These are phyloP conservation scores for Magnolia sinica DNA, from an alignment of 164 flowering plant genomes.

Conservation along the genomic window DNA sequence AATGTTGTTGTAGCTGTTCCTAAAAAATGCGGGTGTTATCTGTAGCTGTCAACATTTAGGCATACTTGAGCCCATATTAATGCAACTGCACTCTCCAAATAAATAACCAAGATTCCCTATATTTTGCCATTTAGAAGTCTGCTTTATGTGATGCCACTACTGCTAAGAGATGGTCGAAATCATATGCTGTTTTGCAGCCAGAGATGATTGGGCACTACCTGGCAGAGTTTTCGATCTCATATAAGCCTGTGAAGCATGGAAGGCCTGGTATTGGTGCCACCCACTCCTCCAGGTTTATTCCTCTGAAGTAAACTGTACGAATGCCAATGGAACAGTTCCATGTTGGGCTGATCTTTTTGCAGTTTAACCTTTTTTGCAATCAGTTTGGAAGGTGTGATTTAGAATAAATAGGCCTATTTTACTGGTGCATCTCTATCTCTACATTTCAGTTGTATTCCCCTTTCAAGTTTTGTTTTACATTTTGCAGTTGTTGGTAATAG, in stretches of 20 bases:
- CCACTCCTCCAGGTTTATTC: constrained; percentile 28
- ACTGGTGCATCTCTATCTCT: neutral
- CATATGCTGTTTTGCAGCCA: constrained; percentile 2
- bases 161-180: too few relatives aligned
- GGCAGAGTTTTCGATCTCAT: constrained; percentile 22
- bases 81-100: too few relatives aligned
- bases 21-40: too few relatives aligned
- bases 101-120: too few relatives aligned
- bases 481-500: too few relatives aligned
- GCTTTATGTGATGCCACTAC: too few relatives aligned
- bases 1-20: too few relatives aligned
- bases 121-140: too few relatives aligned
- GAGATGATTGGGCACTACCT: constrained; percentile 23
- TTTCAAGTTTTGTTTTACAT: neutral
- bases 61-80: too few relatives aligned
- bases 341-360: neutral
- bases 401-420: neutral
- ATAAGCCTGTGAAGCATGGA: constrained; percentile 25
- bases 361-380: neutral
- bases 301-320: constrained; percentile 25
- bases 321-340: neutral
- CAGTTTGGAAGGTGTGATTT: neutral
- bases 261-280: constrained; percentile 27
- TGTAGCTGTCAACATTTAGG: too few relatives aligned
- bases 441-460: neutral